Evolutionary conservation across 1,284 basidiomycete genomes (phyloP).

Genomic region (Vanrija sp.): DNA sequence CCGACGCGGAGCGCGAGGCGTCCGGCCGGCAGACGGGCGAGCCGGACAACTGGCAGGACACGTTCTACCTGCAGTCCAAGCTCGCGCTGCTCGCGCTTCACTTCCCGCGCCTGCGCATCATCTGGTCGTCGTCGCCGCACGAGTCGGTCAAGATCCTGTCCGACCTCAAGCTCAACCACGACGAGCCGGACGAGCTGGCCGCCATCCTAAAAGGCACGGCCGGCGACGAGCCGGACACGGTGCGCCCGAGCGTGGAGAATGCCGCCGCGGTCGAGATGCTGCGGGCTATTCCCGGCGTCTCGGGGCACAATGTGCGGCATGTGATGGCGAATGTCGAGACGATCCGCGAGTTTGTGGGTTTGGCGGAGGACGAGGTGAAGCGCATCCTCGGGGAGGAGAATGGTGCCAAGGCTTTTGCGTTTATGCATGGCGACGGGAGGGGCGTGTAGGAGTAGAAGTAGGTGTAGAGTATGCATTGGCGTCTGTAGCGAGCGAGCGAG

Average conservation of each 20-base stretch:
- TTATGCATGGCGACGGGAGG: slow-evolving; percentile 65
- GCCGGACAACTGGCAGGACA: slow-evolving; percentile 38
- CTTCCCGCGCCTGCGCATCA: slow-evolving; percentile 86
- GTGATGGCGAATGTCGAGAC: slow-evolving; percentile 76
- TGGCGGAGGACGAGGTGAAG: slow-evolving; percentile 63
- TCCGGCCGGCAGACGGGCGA: slow-evolving; percentile 51
- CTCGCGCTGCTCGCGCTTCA: slow-evolving; percentile 82
- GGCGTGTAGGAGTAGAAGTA: not conserved
- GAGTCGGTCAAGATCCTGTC: slow-evolving; percentile 88
- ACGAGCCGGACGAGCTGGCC: slow-evolving; percentile 73
- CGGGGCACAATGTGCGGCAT: slow-evolving; percentile 77
- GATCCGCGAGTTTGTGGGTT: slow-evolving; percentile 70
- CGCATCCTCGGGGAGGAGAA: slow-evolving; percentile 76
- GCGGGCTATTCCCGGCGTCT: slow-evolving; percentile 60
- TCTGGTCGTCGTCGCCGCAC: slow-evolving; percentile 96
- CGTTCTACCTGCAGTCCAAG: slow-evolving; percentile 72
- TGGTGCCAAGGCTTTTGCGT: slow-evolving; percentile 72
- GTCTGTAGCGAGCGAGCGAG: no score
- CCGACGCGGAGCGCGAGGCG: slow-evolving; percentile 55
- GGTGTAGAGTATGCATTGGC: not conserved
- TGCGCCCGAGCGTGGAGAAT: slow-evolving; percentile 36
- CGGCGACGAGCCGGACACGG: slow-evolving; percentile 14
- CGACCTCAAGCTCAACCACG: slow-evolving; percentile 79
- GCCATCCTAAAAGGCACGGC: slow-evolving; percentile 72
- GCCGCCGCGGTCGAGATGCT: slow-evolving; percentile 49